A percentile compares a stretch with the other conserved stretches of the same genome.
Conservation (phyloP, 257 asterid genomes). For the Knoxia roxburghii region DNA sequence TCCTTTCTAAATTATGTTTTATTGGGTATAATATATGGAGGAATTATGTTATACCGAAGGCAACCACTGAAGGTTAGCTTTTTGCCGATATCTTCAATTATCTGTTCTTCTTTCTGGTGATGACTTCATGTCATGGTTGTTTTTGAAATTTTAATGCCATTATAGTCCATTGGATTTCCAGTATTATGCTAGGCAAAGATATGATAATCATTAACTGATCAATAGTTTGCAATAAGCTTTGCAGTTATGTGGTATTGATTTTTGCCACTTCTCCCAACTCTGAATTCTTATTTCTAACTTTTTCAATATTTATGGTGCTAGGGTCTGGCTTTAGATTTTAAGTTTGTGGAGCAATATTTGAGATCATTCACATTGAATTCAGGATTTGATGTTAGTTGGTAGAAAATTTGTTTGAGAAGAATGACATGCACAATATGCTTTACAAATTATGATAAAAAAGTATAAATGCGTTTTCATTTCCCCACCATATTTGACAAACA, state of each 20-base stretch:
- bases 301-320: not conserved
- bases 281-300: too few relatives aligned
- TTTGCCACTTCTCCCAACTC: too few relatives aligned
- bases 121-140: constrained; percentile 8
- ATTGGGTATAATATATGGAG: constrained; percentile 80
- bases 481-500: not conserved
- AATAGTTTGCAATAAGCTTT: not conserved
- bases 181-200: not conserved
- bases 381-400: not conserved
- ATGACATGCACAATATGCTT: not conserved
- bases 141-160: not conserved
- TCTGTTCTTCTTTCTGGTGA: not conserved
- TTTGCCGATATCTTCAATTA: not conserved
- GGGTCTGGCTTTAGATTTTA: not conserved
- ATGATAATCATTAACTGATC: not conserved
- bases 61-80: constrained; percentile 72
- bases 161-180: not conserved
- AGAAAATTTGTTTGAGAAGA: not conserved
- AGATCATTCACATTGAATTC: not conserved
- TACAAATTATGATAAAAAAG: not conserved
- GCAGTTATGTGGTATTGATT: not conserved
- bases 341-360: not conserved
- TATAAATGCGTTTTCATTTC: not conserved
- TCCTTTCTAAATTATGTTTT: constrained; percentile 81
- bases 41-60: constrained; percentile 63